Conservation (phyloP, 441 rosid species). For the Syzygium malaccense region DNA sequence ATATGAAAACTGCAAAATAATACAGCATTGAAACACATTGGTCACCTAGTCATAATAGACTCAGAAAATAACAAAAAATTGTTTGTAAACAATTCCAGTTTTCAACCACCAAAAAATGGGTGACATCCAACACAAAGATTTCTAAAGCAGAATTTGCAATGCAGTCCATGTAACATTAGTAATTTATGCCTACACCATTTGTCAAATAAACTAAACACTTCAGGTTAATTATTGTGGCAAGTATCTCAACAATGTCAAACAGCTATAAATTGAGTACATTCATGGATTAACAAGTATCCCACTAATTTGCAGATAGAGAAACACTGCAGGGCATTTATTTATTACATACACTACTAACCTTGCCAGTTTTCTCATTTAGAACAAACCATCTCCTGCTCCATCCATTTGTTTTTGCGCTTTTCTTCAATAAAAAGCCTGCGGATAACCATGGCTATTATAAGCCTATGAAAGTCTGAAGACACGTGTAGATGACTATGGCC, state of each 20-base stretch:
- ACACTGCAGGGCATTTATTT: not conserved
- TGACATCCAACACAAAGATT: not conserved
- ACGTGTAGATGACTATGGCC: not conserved
- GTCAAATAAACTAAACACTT: not conserved
- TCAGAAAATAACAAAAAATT: not conserved
- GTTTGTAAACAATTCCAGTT: not conserved
- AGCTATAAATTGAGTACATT: not conserved
- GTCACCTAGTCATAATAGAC: not conserved
- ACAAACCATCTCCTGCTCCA: constrained; percentile 99
- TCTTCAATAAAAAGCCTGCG: constrained; percentile 72
- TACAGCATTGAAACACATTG: not conserved
- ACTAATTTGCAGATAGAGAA: not conserved
- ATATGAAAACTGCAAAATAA: constrained; percentile 75
- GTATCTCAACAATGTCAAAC: not conserved
- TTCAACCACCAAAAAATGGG: not conserved
- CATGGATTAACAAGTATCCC: not conserved
- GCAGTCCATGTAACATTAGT: not conserved
- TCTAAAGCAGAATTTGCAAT: not conserved
- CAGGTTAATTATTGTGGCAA: not conserved
- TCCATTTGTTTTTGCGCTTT: constrained; percentile 84
- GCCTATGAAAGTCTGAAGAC: not conserved
- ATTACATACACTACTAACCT: constrained; percentile 40
- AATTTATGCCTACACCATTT: not conserved
- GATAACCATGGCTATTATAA: not conserved
- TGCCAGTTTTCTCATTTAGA: constrained; percentile 89